Evolutionary conservation across 192 early-diverging fungal genomes (phyloP).

Genomic region (Powellomyces hirtus): DNA sequence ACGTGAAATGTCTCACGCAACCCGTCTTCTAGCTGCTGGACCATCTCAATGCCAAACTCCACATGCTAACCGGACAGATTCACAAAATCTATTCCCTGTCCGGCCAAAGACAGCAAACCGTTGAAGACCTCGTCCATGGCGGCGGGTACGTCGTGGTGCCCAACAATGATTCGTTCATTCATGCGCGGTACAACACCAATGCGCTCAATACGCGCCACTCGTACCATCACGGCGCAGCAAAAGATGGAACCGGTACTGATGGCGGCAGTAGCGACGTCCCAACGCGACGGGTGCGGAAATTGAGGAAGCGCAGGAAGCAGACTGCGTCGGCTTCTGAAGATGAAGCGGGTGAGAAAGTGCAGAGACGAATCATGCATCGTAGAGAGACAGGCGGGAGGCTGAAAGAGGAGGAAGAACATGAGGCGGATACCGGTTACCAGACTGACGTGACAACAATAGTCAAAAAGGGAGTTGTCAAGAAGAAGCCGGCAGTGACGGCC

Average conservation of each 20-base stretch:
- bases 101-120: neutral
- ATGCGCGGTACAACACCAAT: conserved; percentile 45
- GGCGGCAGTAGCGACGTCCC: neutral
- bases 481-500: neutral
- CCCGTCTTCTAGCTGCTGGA: conserved; percentile 43
- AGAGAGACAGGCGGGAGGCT: neutral
- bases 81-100: conserved; percentile 36
- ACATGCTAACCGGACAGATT: conserved; percentile 33
- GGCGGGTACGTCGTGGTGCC: conserved; percentile 42
- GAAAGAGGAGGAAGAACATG: neutral
- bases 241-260: neutral
- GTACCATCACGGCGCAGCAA: neutral
- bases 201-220: neutral
- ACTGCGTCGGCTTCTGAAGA: neutral
- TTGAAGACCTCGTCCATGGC: conserved; percentile 23
- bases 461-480: neutral
- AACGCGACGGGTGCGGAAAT: neutral
- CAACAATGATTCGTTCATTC: conserved; percentile 46
- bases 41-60: conserved; percentile 41
- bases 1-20: too few relatives aligned
- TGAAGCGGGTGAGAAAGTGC: neutral
- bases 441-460: neutral
- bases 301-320: neutral
- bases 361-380: neutral
- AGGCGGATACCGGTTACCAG: neutral